Conservation (phyloP, 2,329 filamentous ascomycete species). For the Aureobasidium lini region DNA sequence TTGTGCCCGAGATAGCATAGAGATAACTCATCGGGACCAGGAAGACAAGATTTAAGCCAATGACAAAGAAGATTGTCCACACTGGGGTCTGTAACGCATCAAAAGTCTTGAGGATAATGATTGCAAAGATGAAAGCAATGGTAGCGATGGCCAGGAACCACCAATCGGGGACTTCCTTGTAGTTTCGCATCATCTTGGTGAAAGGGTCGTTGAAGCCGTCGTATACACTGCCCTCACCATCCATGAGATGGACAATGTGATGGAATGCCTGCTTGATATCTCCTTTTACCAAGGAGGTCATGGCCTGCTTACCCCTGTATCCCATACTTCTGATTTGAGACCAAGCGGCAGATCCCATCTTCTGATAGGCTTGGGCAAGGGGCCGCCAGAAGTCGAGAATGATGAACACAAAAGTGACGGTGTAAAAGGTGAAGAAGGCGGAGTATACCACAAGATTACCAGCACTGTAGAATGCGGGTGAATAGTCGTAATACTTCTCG, state of each 20-base stretch:
- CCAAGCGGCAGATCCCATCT: neutral
- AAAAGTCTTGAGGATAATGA: slow-evolving; percentile 22
- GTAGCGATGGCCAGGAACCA: slow-evolving; percentile 44
- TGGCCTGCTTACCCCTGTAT: neutral
- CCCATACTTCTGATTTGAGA: neutral
- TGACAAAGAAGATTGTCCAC: slow-evolving; percentile 77
- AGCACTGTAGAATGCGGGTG: slow-evolving; percentile 10
- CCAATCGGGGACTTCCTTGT: slow-evolving; percentile 69
- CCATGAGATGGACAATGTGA: slow-evolving; percentile 7
- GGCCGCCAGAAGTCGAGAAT: slow-evolving; percentile 6
- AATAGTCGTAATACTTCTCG: neutral
- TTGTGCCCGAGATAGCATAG: slow-evolving; percentile 66
- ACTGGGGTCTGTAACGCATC: slow-evolving; percentile 47
- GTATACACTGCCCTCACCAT: slow-evolving; percentile 9
- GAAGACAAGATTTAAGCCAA: slow-evolving; percentile 69
- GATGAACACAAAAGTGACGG: slow-evolving; percentile 15
- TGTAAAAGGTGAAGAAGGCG: slow-evolving; percentile 14
- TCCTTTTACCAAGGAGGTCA: neutral
- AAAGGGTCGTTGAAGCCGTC: slow-evolving; percentile 11
- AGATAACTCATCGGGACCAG: slow-evolving; percentile 90
- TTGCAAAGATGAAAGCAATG: slow-evolving; percentile 21
- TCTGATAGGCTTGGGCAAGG: neutral
- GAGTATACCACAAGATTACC: slow-evolving; percentile 13
- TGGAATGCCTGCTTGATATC: neutral
- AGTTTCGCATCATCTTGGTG: slow-evolving; percentile 64